Conservation (phyloP, 73 alveolate genomes). For the Paramecium bursaria region DNA sequence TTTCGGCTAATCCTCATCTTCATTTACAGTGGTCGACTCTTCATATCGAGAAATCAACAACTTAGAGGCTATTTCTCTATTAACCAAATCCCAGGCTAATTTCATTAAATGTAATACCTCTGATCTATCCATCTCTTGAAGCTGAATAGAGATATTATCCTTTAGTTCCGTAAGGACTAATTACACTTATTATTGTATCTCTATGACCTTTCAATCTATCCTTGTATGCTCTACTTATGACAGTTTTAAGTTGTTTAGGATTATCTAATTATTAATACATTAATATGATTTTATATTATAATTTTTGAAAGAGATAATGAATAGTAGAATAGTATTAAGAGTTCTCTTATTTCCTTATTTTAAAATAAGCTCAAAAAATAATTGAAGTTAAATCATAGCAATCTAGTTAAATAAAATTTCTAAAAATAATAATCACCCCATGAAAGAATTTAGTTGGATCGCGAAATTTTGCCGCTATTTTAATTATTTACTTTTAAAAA, state of each 20-base stretch:
- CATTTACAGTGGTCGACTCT: constrained; percentile 51
- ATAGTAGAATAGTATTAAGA: too few species aligned
- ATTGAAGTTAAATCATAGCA: too few species aligned
- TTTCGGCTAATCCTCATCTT: constrained; percentile 37
- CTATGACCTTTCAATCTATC: constrained; percentile 81
- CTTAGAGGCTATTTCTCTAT: constrained; percentile 62
- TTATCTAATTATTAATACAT: background rate
- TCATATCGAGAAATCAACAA: constrained; percentile 31
- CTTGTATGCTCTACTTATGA: constrained; percentile 74
- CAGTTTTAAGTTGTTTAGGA: background rate
- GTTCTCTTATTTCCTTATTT: too few species aligned
- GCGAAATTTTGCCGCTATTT: too few species aligned
- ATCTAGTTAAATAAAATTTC: too few species aligned
- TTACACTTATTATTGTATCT: constrained; percentile 77
- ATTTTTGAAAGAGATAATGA: too few species aligned
- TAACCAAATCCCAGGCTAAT: constrained; percentile 68
- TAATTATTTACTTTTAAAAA: too few species aligned
- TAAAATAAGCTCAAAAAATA: too few species aligned
- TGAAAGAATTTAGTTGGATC: too few species aligned
- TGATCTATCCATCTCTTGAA: constrained; percentile 82
- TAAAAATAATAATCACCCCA: too few species aligned
- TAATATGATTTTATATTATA: too few species aligned
- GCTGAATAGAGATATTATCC: constrained; percentile 78
- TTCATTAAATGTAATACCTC: constrained; percentile 58
- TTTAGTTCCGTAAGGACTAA: constrained; percentile 79